phyloP scores from a whole-genome alignment of 345 rosid genomes.

The Citrus cavaleriei region DNA sequence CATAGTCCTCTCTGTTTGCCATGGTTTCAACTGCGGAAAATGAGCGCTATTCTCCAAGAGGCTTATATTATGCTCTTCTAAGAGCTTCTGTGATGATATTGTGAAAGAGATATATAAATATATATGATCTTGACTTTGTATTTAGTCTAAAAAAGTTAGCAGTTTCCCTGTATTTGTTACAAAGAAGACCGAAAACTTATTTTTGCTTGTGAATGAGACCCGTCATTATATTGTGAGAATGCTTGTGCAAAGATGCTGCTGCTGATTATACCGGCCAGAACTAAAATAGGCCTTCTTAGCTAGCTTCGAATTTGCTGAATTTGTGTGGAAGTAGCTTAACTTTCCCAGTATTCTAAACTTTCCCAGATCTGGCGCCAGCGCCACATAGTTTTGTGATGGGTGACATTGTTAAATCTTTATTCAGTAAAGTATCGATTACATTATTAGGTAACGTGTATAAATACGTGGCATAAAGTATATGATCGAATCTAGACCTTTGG shows the following conservation, averaged over 20 bases:
- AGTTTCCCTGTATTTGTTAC: slow-evolving; percentile 15
- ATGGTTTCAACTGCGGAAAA: slow-evolving; percentile 39
- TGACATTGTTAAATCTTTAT: too few species aligned
- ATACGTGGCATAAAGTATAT: too few species aligned
- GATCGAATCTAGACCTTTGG: too few species aligned
- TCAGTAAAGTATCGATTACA: too few species aligned
- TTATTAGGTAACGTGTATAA: too few species aligned
- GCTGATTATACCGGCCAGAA: neutral
- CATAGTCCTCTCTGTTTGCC: slow-evolving; percentile 42
- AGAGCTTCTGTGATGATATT: slow-evolving; percentile 10
- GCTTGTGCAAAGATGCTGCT: neutral
- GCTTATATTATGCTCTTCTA: neutral
- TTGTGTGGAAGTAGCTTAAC: too few species aligned
- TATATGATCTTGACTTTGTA: slow-evolving; percentile 12
- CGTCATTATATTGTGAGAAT: slow-evolving; percentile 1
- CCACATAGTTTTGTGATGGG: too few species aligned
- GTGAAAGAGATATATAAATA: slow-evolving; percentile 13
- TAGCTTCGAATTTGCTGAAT: neutral
- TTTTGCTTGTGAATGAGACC: slow-evolving; percentile 19
- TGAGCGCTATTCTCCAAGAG: slow-evolving; percentile 6
- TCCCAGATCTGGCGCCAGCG: too few species aligned
- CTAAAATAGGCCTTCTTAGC: neutral
- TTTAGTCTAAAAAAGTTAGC: slow-evolving; percentile 17
- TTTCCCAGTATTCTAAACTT: too few species aligned
- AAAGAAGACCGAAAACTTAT: neutral